A percentile compares a stretch with the other conserved stretches of the same genome.
Conservation (phyloP, 495 filamentous ascomycete genomes). For the Annulohypoxylon stygium region DNA sequence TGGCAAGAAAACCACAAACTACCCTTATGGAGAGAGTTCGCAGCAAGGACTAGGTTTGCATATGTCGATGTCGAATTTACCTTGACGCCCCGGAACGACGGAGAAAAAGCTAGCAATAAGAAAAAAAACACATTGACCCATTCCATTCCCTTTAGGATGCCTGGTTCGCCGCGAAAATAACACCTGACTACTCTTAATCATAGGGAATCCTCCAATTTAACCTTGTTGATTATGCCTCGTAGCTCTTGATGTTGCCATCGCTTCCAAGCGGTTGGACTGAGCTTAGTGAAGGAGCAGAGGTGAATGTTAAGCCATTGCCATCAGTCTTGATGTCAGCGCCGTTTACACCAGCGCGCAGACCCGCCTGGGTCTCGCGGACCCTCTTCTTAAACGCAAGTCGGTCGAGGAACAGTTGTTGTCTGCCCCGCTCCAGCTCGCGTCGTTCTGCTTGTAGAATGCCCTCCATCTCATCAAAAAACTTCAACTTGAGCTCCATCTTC, state of each 20-base stretch:
- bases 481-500: slow-evolving; percentile 85
- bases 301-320: slow-evolving; percentile 72
- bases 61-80: background rate
- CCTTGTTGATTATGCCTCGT: slow-evolving; percentile 56
- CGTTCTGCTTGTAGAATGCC: slow-evolving; percentile 89
- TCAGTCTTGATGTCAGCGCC: slow-evolving; percentile 68
- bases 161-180: slow-evolving; percentile 32
- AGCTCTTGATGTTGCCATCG: slow-evolving; percentile 68
- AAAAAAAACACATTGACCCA: background rate
- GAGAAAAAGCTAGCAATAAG: slow-evolving; percentile 10
- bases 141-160: slow-evolving; percentile 26
- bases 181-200: slow-evolving; percentile 2
- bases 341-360: slow-evolving; percentile 71
- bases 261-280: slow-evolving; percentile 75
- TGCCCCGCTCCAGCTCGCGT: slow-evolving; percentile 87
- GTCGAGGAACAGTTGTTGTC: slow-evolving; percentile 94
- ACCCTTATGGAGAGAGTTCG: slow-evolving; percentile 7
- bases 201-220: background rate
- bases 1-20: slow-evolving; percentile 12
- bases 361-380: slow-evolving; percentile 83
- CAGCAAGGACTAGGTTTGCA: slow-evolving; percentile 1
- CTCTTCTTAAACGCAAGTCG: slow-evolving; percentile 89
- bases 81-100: slow-evolving; percentile 33
- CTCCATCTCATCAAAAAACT: slow-evolving; percentile 97
- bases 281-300: slow-evolving; percentile 59